A percentile compares a stretch with the other conserved stretches of the same genome.
These are phyloP conservation scores for Begonia fuchsioides DNA, from an alignment of 306 rosid species.

Conservation along the genomic window DNA sequence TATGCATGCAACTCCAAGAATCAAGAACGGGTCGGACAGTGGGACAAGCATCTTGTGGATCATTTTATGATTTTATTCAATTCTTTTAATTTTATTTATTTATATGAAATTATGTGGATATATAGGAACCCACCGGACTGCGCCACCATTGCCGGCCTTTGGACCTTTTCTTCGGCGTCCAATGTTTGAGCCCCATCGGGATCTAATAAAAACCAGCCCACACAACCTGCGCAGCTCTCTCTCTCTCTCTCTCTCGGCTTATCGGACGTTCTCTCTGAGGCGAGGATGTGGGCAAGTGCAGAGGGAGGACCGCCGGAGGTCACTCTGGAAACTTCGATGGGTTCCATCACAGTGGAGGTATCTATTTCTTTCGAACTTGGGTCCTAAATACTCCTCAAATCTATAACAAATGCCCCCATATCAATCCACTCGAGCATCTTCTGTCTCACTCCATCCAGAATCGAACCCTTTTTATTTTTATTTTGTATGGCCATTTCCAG, in stretches of 20 bases:
- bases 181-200: too few relatives aligned
- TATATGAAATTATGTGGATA: too few relatives aligned
- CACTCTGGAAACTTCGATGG: constrained; percentile 91
- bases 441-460: neutral
- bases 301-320: constrained; percentile 95
- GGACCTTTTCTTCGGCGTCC: too few relatives aligned
- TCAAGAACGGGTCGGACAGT: too few relatives aligned
- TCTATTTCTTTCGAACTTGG: neutral
- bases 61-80: too few relatives aligned
- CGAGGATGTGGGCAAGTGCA: constrained; percentile 73
- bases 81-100: too few relatives aligned
- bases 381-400: neutral
- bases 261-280: constrained; percentile 1
- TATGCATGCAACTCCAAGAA: too few relatives aligned
- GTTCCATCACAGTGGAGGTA: constrained; percentile 82
- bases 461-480: neutral
- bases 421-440: neutral
- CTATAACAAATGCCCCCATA: neutral
- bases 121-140: too few relatives aligned
- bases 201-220: too few relatives aligned
- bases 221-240: too few relatives aligned
- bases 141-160: too few relatives aligned
- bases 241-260: neutral
- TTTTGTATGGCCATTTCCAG: neutral
- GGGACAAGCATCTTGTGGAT: too few relatives aligned